Evolutionary conservation across 768 basidiomycete species (phyloP), one percentile per base, ranked within the genome.

Genomic region (Tylopilus rubrobrunneus): DNA sequence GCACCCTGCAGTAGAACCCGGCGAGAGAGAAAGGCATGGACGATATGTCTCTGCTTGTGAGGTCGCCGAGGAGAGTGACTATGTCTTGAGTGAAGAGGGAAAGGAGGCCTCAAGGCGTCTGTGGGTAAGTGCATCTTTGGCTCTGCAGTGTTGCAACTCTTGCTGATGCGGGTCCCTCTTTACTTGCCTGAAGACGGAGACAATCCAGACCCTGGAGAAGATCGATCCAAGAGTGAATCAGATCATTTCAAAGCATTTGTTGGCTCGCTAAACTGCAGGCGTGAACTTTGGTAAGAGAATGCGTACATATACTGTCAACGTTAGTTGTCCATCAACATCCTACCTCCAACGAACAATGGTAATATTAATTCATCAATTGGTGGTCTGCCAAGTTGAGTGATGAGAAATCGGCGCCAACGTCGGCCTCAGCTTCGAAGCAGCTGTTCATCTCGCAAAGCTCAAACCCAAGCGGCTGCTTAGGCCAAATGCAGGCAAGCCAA

Each of bases 11-110:
- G 56, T 73, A 25, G 66, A 62, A 23, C 62, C 57, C 3, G 63
- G 58, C 2, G 64, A 65, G 37, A 52, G 53, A 53, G 60, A 45
- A 73, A 37, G 34, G 14, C 34, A 34, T 15, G 34, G 34, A 14
- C 34, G 34, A 34, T 34, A 72, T 49, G 43, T 72, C 9, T 62
- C 66, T 21, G 60, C 39, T 15, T 67, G 60, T 34, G 54, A 58
- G 46, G 59, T 71, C 10, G 45, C 46, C 1, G 67, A 72, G 52
- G 67, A 67, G 56, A 70, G 71, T 21, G 67, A 73, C 56, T 72
- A 62, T 36, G 52, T 67, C 17, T 49, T 70, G 23, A 67, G 66
- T 19, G 58, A 62, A 12, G 63, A 68, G 42, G 72, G 74, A n/a
- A 58, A 49, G 36, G 63, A 65, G 25, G 39, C 63, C 21, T 65